Conservation (phyloP, 2,329 filamentous ascomycete genomes). For the Lasiodiplodia sp. region DNA sequence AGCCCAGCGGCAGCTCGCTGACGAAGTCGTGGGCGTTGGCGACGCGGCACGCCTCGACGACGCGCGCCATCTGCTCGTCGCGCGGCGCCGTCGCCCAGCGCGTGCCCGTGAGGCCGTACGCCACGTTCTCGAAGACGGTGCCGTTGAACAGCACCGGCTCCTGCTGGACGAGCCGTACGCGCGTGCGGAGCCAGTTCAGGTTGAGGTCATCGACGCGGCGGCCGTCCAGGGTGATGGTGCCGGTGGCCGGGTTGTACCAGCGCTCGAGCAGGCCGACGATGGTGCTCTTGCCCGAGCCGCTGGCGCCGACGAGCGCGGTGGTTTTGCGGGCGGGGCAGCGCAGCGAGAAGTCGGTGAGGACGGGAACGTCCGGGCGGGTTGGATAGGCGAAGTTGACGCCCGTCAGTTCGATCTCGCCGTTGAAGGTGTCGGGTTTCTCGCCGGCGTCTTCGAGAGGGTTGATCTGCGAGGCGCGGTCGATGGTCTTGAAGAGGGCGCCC, state of each 20-base stretch:
- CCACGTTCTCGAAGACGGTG: constrained; percentile 88
- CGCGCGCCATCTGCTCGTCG: constrained; percentile 59
- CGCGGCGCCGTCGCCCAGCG: constrained; percentile 38
- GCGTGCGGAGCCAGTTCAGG: constrained; percentile 87
- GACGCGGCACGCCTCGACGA: constrained; percentile 86
- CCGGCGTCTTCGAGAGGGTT: constrained; percentile 35
- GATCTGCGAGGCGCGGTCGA: constrained; percentile 27
- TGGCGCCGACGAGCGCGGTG: constrained; percentile 91
- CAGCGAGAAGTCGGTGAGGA: constrained; percentile 84
- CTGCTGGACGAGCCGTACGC: constrained; percentile 91
- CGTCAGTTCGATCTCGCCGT: constrained; percentile 71
- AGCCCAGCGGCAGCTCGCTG: constrained; percentile 79
- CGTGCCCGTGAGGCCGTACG: constrained; percentile 71
- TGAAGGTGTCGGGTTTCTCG: constrained; percentile 35
- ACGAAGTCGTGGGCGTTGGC: constrained; percentile 97
- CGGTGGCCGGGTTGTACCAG: constrained; percentile 89
- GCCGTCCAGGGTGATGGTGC: constrained; percentile 78
- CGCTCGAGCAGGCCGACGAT: constrained; percentile 92
- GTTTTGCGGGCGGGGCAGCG: constrained; percentile 87
- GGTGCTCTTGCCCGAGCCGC: constrained; percentile 92
- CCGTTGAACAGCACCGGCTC: constrained; percentile 91
- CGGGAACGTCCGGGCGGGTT: constrained; percentile 85
- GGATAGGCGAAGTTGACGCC: constrained; percentile 94
- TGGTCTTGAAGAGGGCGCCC: constrained; percentile 41
- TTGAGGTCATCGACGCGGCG: constrained; percentile 83